Base-by-base conservation (phyloP, 768 basidiomycete species). In the Agrocybe praecox region DNA sequence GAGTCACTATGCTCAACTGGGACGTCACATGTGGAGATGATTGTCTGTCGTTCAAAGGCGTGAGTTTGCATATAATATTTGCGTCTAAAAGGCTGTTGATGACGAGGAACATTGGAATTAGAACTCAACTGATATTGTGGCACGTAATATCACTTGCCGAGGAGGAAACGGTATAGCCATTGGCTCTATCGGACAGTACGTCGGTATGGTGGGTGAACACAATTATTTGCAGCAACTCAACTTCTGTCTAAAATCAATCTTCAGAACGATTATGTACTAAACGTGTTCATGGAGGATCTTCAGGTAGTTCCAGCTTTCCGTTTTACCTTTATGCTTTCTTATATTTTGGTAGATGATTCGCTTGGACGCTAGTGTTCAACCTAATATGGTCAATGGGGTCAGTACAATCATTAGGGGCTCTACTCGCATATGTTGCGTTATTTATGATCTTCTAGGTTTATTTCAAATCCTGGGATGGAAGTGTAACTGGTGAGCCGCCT, bases 1-100 rank as follows among this genome's bases (percentile, higher is more conserved):
- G 70, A 6, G 66, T 86, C 29, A 67, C 76, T 2, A 62, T 87
- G 56, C 59, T 79, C 34, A 82, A 86, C 62, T 86, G 79, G 80
- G 83, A 86, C 67, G 73, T 86, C 17, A 85, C 83, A n/a, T 81
- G 78, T 53, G 83, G 84, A 17, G 85, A 86, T 62, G 84, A 86
- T 61, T 86, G 84, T 55, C 68, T 86, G n/a, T 83, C 82, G 8
- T 82, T 86, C 71, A 85, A 86, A 72, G 84, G 83, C 8, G 83
- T 84, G 62, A 21, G 80, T 67, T 33, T 36, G 36, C 22, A 33
- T 34, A 10, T 18, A 8, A 19, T 32, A 10, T 1, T 44, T 4
- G 11, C n/a, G 19, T 34, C 15, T 19, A 4, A 18, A 26, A 14
- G 49, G 33, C n/a, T n/a, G n/a, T 51, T 22, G 12, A 29, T 32